These are phyloP conservation scores for Ogataea zsoltii DNA, from an alignment of 805 yeast species.

Conservation along the genomic window DNA sequence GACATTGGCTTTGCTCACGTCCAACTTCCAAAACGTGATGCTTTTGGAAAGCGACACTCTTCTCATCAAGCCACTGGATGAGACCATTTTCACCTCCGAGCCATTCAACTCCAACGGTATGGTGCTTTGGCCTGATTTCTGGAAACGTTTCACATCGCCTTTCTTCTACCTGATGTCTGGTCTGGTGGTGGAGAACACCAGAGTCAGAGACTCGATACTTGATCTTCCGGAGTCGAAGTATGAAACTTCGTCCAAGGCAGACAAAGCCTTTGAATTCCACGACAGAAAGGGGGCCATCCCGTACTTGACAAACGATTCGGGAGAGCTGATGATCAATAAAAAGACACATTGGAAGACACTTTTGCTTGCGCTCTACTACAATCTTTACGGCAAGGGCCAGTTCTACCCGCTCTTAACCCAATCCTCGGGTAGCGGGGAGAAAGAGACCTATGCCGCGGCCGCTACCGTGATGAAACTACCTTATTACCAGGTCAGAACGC, in stretches of 20 bases:
- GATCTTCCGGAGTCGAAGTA: conserved; percentile 23
- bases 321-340: conserved; percentile 50
- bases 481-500: conserved; percentile 48
- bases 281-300: conserved; percentile 48
- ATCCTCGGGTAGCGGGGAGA: conserved; percentile 47
- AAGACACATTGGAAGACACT: conserved; percentile 47
- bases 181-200: conserved; percentile 36
- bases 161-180: conserved; percentile 63
- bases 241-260: conserved; percentile 30
- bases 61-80: conserved; percentile 41
- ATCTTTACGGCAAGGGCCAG: conserved; percentile 44
- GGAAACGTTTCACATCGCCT: conserved; percentile 78
- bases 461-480: conserved; percentile 41
- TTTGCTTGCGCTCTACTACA: conserved; percentile 49
- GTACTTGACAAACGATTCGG: conserved; percentile 50
- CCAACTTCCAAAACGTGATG: conserved; percentile 48
- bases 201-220: conserved; percentile 34
- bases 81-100: conserved; percentile 40
- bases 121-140: conserved; percentile 79
- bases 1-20: conserved; percentile 42
- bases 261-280: conserved; percentile 22
- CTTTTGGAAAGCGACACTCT: conserved; percentile 47
- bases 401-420: conserved; percentile 43
- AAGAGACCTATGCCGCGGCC: conserved; percentile 54
- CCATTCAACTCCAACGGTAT: conserved; percentile 55